These are phyloP conservation scores for Pseudogymnoascus sp. DNA, from an alignment of 2,329 filamentous ascomycete species.

Conservation along the genomic window DNA sequence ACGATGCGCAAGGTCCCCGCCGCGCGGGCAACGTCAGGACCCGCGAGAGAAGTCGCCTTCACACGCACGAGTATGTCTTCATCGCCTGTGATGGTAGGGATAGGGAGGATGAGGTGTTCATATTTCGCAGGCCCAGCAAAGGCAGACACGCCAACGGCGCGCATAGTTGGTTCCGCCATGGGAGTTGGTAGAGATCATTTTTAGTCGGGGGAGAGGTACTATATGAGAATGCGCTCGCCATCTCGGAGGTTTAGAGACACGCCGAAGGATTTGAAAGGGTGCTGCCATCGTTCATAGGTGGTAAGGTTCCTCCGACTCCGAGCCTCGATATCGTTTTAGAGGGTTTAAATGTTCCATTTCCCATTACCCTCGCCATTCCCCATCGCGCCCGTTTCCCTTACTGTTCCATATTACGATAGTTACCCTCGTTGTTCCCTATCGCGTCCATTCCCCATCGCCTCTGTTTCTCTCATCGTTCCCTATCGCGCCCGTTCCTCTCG, in stretches of 20 bases:
- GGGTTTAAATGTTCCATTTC: too few relatives aligned
- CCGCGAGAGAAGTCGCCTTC: background rate
- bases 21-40: background rate
- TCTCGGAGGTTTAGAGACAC: background rate
- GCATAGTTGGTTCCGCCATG: background rate
- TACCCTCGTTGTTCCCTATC: too few relatives aligned
- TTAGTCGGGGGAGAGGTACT: conserved; percentile 29
- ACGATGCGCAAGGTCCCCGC: conserved; percentile 25
- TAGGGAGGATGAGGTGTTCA: background rate
- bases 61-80: background rate
- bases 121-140: background rate
- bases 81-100: background rate
- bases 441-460: too few relatives aligned
- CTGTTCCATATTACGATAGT: too few relatives aligned
- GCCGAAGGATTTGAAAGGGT: background rate
- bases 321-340: background rate
- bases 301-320: background rate
- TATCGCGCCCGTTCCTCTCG: too few relatives aligned
- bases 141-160: background rate
- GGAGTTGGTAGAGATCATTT: conserved; percentile 18
- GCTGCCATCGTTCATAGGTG: too few relatives aligned
- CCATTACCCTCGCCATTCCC: too few relatives aligned
- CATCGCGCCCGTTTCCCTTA: too few relatives aligned
- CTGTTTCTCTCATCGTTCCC: too few relatives aligned
- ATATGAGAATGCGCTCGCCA: conserved; percentile 6